A percentile compares a stretch with the other conserved stretches of the same genome.
Evolutionary conservation across 305 asterid species (phyloP).

Genomic region (Stenogyne calaminthoides): DNA sequence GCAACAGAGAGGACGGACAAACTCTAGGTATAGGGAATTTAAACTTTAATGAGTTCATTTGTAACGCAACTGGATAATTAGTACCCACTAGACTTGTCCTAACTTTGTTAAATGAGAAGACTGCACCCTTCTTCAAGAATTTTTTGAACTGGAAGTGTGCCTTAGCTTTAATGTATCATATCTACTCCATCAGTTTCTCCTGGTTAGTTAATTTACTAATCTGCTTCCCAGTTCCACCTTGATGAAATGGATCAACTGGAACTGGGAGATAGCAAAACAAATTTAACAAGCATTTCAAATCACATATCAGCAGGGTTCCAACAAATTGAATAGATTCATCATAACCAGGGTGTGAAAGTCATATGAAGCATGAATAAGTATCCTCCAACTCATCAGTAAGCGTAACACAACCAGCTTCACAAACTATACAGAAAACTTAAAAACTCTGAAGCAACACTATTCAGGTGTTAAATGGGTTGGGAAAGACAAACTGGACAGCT

Average conservation of each 20-base stretch:
- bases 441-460: neutral
- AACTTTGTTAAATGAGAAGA: constrained; percentile 4
- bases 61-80: neutral
- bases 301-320: neutral
- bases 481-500: constrained; percentile 1
- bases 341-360: neutral
- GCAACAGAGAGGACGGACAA: neutral
- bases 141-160: neutral
- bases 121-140: neutral
- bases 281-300: neutral
- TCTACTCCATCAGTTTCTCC: neutral
- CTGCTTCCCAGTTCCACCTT: neutral
- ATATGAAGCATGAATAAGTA: neutral
- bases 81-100: neutral
- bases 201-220: neutral
- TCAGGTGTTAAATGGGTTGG: neutral
- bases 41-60: neutral
- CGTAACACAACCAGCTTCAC: constrained; percentile 3
- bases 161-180: neutral
- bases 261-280: neutral
- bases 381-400: neutral
- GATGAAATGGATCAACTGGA: neutral
- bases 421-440: neutral
- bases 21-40: constrained; percentile 2
- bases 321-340: constrained; percentile 1